Percentiles rank a stretch among this genome's conserved stretches.
Conservation (phyloP, 345 rosid genomes). For the Brassica nigra region DNA sequence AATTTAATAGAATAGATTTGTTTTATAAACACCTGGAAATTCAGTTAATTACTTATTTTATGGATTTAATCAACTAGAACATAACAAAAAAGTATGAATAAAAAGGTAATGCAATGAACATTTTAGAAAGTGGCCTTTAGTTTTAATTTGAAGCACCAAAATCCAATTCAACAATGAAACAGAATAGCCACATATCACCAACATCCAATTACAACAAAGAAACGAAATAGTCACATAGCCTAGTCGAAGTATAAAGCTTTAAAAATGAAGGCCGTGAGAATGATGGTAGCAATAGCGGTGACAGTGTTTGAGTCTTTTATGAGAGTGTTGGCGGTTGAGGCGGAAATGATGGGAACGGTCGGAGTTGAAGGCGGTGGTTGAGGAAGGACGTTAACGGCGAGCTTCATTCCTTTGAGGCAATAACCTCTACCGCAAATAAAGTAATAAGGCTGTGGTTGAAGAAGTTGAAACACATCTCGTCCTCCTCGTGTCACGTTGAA, state of each 20-base stretch:
- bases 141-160: neutral
- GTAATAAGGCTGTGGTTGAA: slow-evolving; percentile 52
- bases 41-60: too few relatives aligned
- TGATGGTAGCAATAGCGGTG: neutral
- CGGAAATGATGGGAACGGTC: neutral
- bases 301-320: neutral
- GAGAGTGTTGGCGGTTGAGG: slow-evolving; percentile 11
- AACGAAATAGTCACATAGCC: neutral
- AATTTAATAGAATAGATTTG: too few relatives aligned
- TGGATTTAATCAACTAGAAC: neutral
- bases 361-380: slow-evolving; percentile 21
- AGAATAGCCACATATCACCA: neutral
- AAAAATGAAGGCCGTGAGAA: neutral
- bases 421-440: slow-evolving; percentile 64
- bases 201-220: neutral
- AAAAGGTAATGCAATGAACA: neutral
- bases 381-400: slow-evolving; percentile 42
- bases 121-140: neutral
- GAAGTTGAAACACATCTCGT: slow-evolving; percentile 61
- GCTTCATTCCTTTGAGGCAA: slow-evolving; percentile 62
- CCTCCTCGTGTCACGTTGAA: slow-evolving; percentile 64
- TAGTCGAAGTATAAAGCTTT: neutral
- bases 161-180: neutral
- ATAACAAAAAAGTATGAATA: neutral
- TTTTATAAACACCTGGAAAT: too few relatives aligned